These are phyloP conservation scores for Lipomyces orientalis DNA, from an alignment of 805 yeast genomes.

Conservation along the genomic window DNA sequence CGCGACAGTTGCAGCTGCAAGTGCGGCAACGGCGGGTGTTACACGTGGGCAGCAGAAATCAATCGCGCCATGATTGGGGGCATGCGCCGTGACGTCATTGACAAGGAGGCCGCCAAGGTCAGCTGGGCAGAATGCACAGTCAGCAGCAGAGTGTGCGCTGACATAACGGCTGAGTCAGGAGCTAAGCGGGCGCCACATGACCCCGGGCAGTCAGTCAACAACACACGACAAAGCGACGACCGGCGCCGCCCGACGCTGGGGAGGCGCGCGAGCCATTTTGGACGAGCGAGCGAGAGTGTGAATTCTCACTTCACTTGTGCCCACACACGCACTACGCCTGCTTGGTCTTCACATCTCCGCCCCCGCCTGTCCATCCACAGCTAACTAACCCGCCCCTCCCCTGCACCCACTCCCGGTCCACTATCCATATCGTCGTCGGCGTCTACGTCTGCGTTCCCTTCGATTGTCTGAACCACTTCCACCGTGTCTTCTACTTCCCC, in stretches of 20 bases:
- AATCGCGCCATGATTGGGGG: neutral
- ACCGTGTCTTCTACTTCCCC: neutral
- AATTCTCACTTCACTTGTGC: neutral
- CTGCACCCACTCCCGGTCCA: neutral
- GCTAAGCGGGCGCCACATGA: slow-evolving; percentile 10
- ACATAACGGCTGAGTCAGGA: neutral
- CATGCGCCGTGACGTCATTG: neutral
- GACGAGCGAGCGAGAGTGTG: neutral
- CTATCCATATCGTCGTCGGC: neutral
- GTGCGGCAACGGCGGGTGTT: neutral
- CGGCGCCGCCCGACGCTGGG: neutral
- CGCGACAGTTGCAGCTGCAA: neutral
- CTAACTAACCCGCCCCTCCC: slow-evolving; percentile 1
- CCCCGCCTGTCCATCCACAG: neutral
- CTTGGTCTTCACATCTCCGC: neutral
- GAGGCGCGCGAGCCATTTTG: neutral
- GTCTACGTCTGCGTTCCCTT: neutral
- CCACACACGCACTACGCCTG: neutral
- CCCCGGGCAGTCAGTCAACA: slow-evolving; percentile 6
- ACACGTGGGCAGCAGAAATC: neutral
- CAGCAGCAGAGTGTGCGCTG: neutral
- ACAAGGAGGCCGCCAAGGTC: neutral
- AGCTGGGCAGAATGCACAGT: neutral
- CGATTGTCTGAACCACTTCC: neutral
- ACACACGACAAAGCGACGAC: neutral